Conservation (phyloP, 441 rosid genomes). For the Euphorbia schlechtendalii region DNA sequence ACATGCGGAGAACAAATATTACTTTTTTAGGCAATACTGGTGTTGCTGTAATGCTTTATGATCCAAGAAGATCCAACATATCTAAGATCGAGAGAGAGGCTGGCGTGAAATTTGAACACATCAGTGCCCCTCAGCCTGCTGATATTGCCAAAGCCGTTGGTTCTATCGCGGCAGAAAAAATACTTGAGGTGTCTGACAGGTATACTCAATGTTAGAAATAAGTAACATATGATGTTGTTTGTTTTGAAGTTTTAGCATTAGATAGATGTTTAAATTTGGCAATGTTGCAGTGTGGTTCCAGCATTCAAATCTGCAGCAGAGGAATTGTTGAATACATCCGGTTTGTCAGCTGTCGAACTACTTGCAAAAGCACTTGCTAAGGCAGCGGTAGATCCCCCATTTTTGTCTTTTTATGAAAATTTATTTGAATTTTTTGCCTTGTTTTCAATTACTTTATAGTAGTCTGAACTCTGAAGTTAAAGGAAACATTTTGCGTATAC, state of each 20-base stretch:
- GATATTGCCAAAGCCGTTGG: slow-evolving; percentile 84
- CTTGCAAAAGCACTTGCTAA: slow-evolving; percentile 93
- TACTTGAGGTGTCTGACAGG: slow-evolving; percentile 80
- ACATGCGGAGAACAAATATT: slow-evolving; percentile 13
- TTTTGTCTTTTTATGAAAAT: neutral
- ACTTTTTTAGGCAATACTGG: slow-evolving; percentile 70
- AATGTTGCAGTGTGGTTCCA: slow-evolving; percentile 70
- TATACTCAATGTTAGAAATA: slow-evolving; percentile 17
- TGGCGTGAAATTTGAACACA: slow-evolving; percentile 81
- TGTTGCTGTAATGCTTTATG: slow-evolving; percentile 83
- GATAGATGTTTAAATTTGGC: slow-evolving; percentile 11
- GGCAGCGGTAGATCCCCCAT: slow-evolving; percentile 50
- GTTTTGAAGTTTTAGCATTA: neutral
- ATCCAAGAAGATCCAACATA: slow-evolving; percentile 61
- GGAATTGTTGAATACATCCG: slow-evolving; percentile 59
- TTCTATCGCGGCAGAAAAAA: slow-evolving; percentile 66
- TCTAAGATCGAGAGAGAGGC: slow-evolving; percentile 72
- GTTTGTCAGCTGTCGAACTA: slow-evolving; percentile 68
- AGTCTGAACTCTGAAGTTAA: neutral
- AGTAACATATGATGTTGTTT: too few species aligned
- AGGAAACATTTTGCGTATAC: neutral
- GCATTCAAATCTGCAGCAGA: slow-evolving; percentile 74
- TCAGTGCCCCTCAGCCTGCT: slow-evolving; percentile 69
- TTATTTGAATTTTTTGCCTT: neutral
- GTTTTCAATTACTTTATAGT: neutral